Conservation (phyloP, 768 basidiomycete species). For the Mycena alexandri region DNA sequence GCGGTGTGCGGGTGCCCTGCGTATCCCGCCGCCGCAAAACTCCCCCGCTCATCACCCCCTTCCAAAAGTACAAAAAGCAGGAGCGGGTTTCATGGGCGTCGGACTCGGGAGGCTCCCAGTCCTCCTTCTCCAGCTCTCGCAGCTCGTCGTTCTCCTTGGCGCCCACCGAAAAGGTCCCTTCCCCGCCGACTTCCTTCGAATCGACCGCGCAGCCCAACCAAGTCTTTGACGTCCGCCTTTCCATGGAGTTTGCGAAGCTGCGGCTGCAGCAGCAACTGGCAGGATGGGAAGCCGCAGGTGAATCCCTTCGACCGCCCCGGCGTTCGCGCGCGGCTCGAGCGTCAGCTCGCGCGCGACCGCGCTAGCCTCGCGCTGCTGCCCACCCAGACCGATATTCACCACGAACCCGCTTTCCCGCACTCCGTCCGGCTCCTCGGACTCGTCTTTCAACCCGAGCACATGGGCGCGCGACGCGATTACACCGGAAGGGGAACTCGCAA, state of each 20-base stretch:
- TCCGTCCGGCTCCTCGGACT: background rate
- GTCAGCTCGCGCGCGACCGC: conserved; percentile 3
- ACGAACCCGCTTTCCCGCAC: background rate
- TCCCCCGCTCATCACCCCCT: conserved; percentile 13
- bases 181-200: background rate
- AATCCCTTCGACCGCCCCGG: background rate
- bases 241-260: conserved; percentile 17
- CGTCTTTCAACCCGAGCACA: background rate
- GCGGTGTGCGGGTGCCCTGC: too few relatives aligned
- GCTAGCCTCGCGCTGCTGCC: conserved; percentile 10
- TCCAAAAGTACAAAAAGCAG: conserved; percentile 23
- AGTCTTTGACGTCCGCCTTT: conserved; percentile 1
- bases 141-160: conserved; percentile 5
- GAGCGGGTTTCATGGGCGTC: background rate
- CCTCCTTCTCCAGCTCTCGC: background rate
- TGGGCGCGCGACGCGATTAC: conserved; percentile 27
- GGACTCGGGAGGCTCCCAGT: background rate
- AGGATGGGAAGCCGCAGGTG: background rate
- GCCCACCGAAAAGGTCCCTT: background rate
- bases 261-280: background rate
- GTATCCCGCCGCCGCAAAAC: too few relatives aligned
- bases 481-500: conserved; percentile 23
- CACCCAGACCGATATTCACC: background rate
- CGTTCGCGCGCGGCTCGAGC: background rate
- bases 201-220: background rate